Conservation (phyloP, 495 filamentous ascomycete genomes). For the Penicillium coffeae region DNA sequence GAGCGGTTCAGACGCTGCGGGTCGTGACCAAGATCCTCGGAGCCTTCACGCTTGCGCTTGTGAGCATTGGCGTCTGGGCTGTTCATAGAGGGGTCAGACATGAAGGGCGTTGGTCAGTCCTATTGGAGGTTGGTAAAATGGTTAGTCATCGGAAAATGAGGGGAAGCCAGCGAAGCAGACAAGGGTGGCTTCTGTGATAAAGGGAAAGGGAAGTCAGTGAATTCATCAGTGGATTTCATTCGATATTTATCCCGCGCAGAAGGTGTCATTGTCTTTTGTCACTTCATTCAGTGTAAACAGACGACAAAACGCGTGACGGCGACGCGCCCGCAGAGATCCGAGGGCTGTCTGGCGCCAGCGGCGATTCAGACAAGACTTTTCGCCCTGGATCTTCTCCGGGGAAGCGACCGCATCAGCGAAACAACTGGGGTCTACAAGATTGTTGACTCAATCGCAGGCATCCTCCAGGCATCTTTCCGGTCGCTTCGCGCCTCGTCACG, state of each 20-base stretch:
- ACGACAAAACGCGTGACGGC: conserved; percentile 7
- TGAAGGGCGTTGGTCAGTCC: conserved; percentile 16
- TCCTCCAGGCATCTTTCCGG: not conserved
- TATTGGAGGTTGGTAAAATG: not conserved
- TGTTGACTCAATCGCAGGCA: not conserved
- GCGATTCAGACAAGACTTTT: not conserved
- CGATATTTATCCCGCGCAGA: not conserved
- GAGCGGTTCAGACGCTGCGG: conserved; percentile 42
- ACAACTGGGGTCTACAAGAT: not conserved
- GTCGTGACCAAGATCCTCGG: conserved; percentile 42
- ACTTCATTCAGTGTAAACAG: not conserved
- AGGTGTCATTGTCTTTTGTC: not conserved
- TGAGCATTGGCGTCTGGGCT: conserved; percentile 35
- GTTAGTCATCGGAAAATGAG: conserved; percentile 20
- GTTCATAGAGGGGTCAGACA: conserved; percentile 42
- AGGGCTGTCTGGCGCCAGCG: no score
- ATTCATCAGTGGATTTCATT: conserved; percentile 2
- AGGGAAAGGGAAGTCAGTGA: conserved; percentile 15
- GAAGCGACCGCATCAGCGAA: not conserved
- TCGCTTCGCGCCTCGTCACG: not conserved
- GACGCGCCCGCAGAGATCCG: conserved; percentile 9
- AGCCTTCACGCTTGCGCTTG: conserved; percentile 46
- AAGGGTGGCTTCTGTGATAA: not conserved
- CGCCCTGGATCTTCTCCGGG: not conserved
- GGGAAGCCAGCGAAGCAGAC: conserved; percentile 1